phyloP scores from a whole-genome alignment of 2,329 filamentous ascomycete genomes.

The Apiospora rasikravindrae region DNA sequence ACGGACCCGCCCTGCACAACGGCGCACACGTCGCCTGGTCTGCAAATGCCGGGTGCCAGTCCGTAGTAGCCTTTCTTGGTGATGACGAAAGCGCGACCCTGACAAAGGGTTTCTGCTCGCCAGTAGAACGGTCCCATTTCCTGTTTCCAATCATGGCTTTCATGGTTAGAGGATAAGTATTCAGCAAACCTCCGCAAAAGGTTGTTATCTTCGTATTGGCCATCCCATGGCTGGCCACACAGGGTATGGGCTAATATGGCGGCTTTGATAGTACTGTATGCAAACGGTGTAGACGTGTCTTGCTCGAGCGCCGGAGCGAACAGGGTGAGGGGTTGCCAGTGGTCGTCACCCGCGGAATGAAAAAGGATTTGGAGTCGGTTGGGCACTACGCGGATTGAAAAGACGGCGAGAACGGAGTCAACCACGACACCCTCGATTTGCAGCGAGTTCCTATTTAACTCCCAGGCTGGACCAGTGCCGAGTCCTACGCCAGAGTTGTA shows the following conservation, averaged over 20 bases:
- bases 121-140: not conserved
- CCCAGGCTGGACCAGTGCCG: not conserved
- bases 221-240: not conserved
- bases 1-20: not conserved
- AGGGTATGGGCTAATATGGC: not conserved
- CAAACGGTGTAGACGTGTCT: not conserved
- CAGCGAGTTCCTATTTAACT: not conserved
- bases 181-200: not conserved
- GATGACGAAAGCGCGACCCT: conserved; percentile 1
- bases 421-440: not conserved
- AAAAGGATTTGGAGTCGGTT: not conserved
- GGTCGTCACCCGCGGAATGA: not conserved
- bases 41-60: not conserved
- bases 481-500: not conserved
- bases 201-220: not conserved
- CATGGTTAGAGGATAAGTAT: not conserved
- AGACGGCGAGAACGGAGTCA: not conserved
- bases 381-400: not conserved
- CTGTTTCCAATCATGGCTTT: not conserved
- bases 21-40: not conserved
- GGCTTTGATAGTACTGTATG: not conserved
- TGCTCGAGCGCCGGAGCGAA: not conserved
- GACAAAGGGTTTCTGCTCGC: not conserved
- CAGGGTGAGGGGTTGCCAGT: not conserved
- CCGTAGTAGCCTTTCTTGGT: conserved; percentile 1